Conservation (phyloP, 73 alveolate genomes). For the Blepharisma stoltei region DNA sequence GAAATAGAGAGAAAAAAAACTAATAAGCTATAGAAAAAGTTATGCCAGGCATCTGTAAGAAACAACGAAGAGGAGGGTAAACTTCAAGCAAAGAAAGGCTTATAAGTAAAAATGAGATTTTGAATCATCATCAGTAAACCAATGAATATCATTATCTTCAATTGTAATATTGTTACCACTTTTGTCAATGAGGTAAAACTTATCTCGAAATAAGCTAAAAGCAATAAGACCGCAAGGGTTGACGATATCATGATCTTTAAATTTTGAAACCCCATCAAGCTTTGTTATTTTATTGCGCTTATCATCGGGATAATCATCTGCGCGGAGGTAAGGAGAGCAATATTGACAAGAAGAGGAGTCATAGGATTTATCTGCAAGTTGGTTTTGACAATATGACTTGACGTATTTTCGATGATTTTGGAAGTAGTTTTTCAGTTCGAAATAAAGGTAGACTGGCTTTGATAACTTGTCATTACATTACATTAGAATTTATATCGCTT, state of each 20-base stretch:
- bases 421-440: background rate
- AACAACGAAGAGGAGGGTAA: too few relatives aligned
- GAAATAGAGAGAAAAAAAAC: too few relatives aligned
- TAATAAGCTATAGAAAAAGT: too few relatives aligned
- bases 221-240: conserved; percentile 16
- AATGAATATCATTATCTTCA: background rate
- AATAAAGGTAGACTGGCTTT: background rate
- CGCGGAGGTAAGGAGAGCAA: background rate
- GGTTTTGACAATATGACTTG: conserved; percentile 6
- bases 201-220: background rate
- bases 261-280: background rate
- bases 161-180: background rate
- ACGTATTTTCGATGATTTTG: conserved; percentile 21
- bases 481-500: background rate
- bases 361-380: conserved; percentile 1
- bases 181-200: background rate
- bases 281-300: background rate
- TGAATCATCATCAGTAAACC: conserved; percentile 14
- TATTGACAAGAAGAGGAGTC: background rate
- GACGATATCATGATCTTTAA: background rate
- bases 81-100: too few relatives aligned
- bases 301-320: background rate
- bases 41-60: too few relatives aligned
- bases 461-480: background rate
- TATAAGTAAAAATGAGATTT: too few relatives aligned